These are phyloP conservation scores for Calonectria hawksworthii DNA, from an alignment of 2,329 filamentous ascomycete genomes.

Conservation along the genomic window DNA sequence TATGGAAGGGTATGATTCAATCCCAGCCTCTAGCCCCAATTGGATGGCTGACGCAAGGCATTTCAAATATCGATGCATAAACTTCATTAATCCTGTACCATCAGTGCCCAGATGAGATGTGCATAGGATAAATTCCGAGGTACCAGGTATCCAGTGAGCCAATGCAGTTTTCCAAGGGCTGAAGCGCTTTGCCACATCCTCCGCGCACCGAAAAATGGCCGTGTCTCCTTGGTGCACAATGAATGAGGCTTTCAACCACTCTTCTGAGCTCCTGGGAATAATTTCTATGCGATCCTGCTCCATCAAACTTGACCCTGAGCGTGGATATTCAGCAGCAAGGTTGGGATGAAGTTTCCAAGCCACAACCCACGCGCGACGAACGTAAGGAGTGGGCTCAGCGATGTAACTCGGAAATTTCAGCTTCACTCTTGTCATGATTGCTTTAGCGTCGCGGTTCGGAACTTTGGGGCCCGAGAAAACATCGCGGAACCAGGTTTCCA, in stretches of 20 bases:
- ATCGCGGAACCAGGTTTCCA: not conserved
- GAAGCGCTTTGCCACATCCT: not conserved
- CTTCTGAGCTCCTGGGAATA: not conserved
- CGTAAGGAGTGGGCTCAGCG: not conserved
- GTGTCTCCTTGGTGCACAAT: not conserved
- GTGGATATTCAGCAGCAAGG: not conserved
- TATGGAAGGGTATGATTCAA: not conserved
- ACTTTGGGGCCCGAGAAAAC: not conserved
- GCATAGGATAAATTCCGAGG: not conserved
- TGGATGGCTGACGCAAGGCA: not conserved
- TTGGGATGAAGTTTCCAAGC: not conserved
- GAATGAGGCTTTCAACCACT: not conserved
- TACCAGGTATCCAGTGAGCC: not conserved
- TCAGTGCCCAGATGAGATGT: not conserved
- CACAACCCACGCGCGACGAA: not conserved
- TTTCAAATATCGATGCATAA: not conserved
- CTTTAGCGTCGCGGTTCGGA: not conserved
- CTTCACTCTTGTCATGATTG: not conserved
- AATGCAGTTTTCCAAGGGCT: not conserved
- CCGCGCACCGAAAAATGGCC: not conserved
- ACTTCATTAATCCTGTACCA: not conserved
- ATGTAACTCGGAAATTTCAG: not conserved
- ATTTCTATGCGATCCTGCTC: not conserved
- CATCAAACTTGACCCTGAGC: not conserved
- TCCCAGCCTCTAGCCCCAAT: not conserved